phyloP scores from a whole-genome alignment of 805 yeast genomes.

The Nakazawaea ernobii region DNA sequence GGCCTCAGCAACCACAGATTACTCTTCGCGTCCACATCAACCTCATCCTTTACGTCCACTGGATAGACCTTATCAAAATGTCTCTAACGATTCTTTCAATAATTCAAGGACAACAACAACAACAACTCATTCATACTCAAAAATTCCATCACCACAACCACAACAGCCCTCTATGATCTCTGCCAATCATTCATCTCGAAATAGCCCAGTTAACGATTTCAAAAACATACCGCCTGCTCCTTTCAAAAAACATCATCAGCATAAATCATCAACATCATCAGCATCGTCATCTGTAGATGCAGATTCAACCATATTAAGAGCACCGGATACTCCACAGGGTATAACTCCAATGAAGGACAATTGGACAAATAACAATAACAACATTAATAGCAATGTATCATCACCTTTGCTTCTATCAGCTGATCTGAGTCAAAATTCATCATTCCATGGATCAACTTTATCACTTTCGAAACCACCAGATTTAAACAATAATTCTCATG shows the following conservation, averaged over 20 bases:
- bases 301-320: not conserved
- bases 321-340: conserved; percentile 8
- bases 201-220: not conserved
- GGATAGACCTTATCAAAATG: not conserved
- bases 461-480: not conserved
- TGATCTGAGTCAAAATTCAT: not conserved
- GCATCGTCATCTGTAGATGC: not conserved
- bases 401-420: not conserved
- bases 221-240: not conserved
- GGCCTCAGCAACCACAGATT: not conserved
- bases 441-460: not conserved
- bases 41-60: conserved; percentile 6
- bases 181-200: too few relatives aligned
- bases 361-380: not conserved
- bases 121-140: not conserved
- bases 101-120: too few relatives aligned
- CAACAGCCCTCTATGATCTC: not conserved
- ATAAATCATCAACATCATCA: not conserved
- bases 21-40: not conserved
- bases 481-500: not conserved
- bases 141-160: not conserved
- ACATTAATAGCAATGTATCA: not conserved
- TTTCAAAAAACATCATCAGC: not conserved
- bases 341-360: not conserved
- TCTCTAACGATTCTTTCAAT: not conserved